A percentile compares a stretch with the other conserved stretches of the same genome.
Evolutionary conservation across 2,329 filamentous ascomycete species (phyloP).

Genomic region (Ascomycota sp.): DNA sequence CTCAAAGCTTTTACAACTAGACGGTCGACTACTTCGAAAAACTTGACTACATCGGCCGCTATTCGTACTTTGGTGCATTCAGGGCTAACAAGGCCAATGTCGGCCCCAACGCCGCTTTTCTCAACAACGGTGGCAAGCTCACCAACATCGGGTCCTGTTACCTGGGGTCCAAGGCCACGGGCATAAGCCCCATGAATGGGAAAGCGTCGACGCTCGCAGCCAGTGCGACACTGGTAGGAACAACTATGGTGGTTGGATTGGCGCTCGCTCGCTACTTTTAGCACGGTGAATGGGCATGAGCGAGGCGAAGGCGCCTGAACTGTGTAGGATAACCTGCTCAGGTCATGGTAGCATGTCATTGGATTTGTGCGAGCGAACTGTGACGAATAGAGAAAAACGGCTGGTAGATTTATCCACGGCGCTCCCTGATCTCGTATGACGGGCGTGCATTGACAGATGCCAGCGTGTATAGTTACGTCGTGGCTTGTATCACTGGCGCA

Average conservation of each 20-base stretch:
- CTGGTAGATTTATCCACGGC: no score
- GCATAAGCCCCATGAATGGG: conserved; percentile 16
- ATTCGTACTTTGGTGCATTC: conserved; percentile 61
- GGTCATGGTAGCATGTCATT: no score
- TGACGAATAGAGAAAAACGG: no score
- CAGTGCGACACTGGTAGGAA: neutral
- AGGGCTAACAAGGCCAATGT: conserved; percentile 50
- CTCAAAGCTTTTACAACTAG: conserved; percentile 48
- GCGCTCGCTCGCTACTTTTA: conserved; percentile 1
- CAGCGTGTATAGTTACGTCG: no score
- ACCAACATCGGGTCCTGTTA: conserved; percentile 66
- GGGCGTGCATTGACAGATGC: no score
- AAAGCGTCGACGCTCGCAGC: conserved; percentile 1
- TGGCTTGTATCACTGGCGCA: no score
- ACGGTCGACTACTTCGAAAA: conserved; percentile 45
- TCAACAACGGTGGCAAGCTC: conserved; percentile 44
- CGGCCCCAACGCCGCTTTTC: conserved; percentile 50
- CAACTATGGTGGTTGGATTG: conserved; percentile 1
- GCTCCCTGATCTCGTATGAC: no score
- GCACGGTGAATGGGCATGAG: no score
- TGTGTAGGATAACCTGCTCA: no score
- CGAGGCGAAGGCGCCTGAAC: no score
- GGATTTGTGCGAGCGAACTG: no score
- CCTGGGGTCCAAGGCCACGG: conserved; percentile 33
- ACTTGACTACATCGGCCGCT: conserved; percentile 35